Evolutionary conservation across 2,329 filamentous ascomycete species (phyloP).

Genomic region (Chrysoporthe deuterocubensis): DNA sequence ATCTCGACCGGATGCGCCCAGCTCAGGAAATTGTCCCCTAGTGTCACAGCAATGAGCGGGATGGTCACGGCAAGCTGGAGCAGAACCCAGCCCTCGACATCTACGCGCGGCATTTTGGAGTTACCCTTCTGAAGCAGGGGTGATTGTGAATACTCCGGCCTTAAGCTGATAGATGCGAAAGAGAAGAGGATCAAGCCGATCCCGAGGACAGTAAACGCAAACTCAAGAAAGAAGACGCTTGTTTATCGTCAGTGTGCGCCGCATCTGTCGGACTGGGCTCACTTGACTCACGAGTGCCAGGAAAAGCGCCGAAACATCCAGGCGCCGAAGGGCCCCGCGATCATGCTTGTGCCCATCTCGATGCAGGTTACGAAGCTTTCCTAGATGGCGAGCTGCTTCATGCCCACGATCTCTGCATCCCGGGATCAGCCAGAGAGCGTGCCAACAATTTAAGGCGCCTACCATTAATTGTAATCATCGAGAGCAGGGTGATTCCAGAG

Average conservation of each 20-base stretch:
- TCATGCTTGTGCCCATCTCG: background rate
- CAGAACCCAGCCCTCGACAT: background rate
- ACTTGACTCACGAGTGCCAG: background rate
- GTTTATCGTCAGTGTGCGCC: background rate
- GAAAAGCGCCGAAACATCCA: slow-evolving; percentile 1
- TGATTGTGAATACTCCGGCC: background rate
- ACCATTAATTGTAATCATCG: background rate
- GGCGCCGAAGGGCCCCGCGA: background rate
- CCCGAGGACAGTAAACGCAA: background rate
- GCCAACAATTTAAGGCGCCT: background rate
- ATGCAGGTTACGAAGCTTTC: background rate
- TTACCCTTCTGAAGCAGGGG: background rate
- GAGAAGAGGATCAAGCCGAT: background rate
- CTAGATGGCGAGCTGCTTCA: background rate
- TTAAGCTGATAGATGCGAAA: background rate
- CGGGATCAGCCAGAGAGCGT: background rate
- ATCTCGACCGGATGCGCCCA: background rate
- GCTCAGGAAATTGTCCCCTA: background rate
- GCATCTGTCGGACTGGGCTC: background rate
- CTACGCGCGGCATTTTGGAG: background rate
- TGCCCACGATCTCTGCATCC: background rate
- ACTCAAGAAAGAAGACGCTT: background rate
- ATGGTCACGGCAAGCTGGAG: background rate
- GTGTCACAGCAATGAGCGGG: background rate
- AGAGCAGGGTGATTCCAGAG: background rate